Evolutionary conservation across 805 yeast species (phyloP).

Genomic region (Monosporozyma aerobia): DNA sequence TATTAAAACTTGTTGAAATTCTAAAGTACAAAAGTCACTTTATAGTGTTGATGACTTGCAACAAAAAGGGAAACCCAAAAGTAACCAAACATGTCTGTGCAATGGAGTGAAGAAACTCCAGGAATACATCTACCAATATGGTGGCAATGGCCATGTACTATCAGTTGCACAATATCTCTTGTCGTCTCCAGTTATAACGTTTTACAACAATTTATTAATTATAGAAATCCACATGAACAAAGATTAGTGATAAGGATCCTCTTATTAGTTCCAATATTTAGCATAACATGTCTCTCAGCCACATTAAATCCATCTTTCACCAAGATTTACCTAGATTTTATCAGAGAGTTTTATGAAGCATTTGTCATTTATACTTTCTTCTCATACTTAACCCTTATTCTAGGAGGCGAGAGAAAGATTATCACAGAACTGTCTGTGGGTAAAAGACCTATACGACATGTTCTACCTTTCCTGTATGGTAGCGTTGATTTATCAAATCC

Average conservation of each 20-base stretch:
- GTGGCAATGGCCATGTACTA: constrained; percentile 19
- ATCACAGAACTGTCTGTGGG: constrained; percentile 51
- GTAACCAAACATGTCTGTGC: neutral
- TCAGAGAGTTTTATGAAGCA: constrained; percentile 89
- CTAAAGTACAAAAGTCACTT: neutral
- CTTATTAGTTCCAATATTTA: constrained; percentile 72
- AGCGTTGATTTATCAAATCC: constrained; percentile 84
- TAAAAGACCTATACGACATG: constrained; percentile 60
- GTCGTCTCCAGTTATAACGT: constrained; percentile 40
- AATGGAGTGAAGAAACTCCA: neutral
- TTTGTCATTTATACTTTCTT: constrained; percentile 92
- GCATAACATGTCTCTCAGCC: constrained; percentile 57
- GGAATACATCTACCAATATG: constrained; percentile 15
- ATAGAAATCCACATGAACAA: constrained; percentile 84
- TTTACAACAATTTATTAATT: constrained; percentile 51
- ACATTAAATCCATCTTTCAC: constrained; percentile 38
- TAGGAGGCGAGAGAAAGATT: constrained; percentile 89
- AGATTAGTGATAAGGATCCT: constrained; percentile 75
- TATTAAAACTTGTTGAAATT: neutral
- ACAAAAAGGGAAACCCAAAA: neutral
- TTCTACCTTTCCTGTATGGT: constrained; percentile 38
- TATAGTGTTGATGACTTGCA: neutral
- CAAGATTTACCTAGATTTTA: constrained; percentile 51
- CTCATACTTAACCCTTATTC: constrained; percentile 65
- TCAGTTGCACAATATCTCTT: constrained; percentile 27